Base-by-base conservation (phyloP, 139 green algal species). In the Volvox reticuliferus region DNA sequence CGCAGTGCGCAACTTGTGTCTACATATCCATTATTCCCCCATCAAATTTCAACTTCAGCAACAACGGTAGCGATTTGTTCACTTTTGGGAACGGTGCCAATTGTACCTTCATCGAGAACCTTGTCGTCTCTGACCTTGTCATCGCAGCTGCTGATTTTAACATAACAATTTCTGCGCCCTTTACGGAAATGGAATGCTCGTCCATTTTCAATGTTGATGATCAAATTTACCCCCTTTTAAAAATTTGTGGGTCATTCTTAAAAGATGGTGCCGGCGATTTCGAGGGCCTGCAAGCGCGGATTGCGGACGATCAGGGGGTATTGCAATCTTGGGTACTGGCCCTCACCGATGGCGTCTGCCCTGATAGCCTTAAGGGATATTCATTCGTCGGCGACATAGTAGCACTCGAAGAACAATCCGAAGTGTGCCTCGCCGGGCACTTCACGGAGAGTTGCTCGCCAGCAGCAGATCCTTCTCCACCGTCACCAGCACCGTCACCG, bases 11-110 rank as follows among this genome's bases (percentile, higher is more conserved):
- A 20, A 61, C 33, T 14, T 84, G 78, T 35, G 37, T 67, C 20
- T 36, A 30, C 36, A 67, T 84, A 17, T 33, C 36, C 36, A 84
- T 84, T 35, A 35, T 84, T 17, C 78, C 78, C 78, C 78, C 78
- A 18, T 18, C 36, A 1, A 44, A 68, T 16, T 14, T 67, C 19
- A 33, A 12, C 12, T 24, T 30, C 65, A 24, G 2, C 65, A 73
- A 55, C 44, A 14, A 5, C 76, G 76, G 76, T 5, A 20, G 61
- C 32, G 76, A 84, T 20, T 37, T 84, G 1, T 84, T 68, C 78
- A 84, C 35, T 26, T 84, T 67, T 14, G 78, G 78, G 9, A 84
- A 84, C 35, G 36, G 36, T 13, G 36, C 37, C 13, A 65, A 67
- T 18, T 84, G 78, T 20, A 5, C 20, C 28, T 33, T 36, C 12